Conservation (phyloP, 768 basidiomycete species). For the Hemileccinum impolitum region DNA sequence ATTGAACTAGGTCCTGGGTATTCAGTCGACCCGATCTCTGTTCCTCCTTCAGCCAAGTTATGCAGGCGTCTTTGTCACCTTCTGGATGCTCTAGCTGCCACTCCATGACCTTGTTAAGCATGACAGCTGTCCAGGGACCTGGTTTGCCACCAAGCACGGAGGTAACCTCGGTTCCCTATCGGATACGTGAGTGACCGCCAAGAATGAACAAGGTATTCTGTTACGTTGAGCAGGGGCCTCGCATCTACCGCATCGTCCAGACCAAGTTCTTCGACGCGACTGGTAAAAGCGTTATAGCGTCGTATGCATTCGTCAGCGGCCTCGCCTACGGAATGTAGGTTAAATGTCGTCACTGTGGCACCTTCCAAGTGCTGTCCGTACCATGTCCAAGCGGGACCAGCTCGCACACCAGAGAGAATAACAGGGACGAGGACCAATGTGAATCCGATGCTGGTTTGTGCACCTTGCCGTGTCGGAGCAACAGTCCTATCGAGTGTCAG, state of each 20-base stretch:
- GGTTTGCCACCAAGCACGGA: slow-evolving; percentile 52
- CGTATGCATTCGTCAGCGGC: slow-evolving; percentile 48
- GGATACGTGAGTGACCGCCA: background rate
- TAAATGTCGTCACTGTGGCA: background rate
- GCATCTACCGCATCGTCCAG: slow-evolving; percentile 62
- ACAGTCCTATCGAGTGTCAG: slow-evolving; percentile 44
- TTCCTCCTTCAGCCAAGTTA: slow-evolving; percentile 63
- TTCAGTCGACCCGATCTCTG: slow-evolving; percentile 44
- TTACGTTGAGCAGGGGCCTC: slow-evolving; percentile 75
- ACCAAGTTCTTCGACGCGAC: slow-evolving; percentile 56
- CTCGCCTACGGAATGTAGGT: slow-evolving; percentile 33
- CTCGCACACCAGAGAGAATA: slow-evolving; percentile 77
- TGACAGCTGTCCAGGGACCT: slow-evolving; percentile 67
- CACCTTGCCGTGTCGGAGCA: slow-evolving; percentile 63
- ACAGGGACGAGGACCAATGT: slow-evolving; percentile 66
- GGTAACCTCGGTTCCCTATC: slow-evolving; percentile 70
- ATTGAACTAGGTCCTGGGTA: slow-evolving; percentile 24
- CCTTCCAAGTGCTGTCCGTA: slow-evolving; percentile 16
- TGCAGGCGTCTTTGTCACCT: slow-evolving; percentile 63
- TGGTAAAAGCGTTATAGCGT: slow-evolving; percentile 63
- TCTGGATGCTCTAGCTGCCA: slow-evolving; percentile 86
- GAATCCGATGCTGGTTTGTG: slow-evolving; percentile 61
- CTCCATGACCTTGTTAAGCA: slow-evolving; percentile 63
- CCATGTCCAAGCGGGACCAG: slow-evolving; percentile 53
- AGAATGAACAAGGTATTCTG: slow-evolving; percentile 24